Base-by-base conservation (phyloP, 2,329 filamentous ascomycete genomes). In the Fusarium sp. region DNA sequence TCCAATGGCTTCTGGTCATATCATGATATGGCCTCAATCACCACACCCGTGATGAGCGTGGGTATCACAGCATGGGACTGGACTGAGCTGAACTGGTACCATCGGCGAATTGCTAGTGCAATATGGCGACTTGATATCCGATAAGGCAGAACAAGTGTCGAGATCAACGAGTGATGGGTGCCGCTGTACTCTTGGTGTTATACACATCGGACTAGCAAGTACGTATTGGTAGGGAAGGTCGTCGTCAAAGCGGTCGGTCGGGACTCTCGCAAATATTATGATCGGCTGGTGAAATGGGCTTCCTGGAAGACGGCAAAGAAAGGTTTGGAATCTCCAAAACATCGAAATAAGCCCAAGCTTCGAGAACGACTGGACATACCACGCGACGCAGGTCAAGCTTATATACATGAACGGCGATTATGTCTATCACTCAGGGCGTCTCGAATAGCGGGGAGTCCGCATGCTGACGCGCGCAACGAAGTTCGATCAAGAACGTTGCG, bases 391-490 rank as follows among this genome's bases (percentile, higher is more conserved):
- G 47, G 69, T 52, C 74, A 62, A 66, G 54, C 62, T 75, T 75
- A 75, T 74, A 74, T 75, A 75, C 65, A 67, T 51, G 52, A 67
- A 43, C 20, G 24, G 27, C 29, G 46, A 65, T 60, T 60, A 62
- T 65, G 54, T 66, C 64, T 67, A 60, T 65, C 64, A 43, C 57
- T 60, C 56, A 45, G 30, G 48, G 49, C 32, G 55, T 46, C 29
- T 58, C 63, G 61, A 52, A 20, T 54, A 73, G 60, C 70, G 73
- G 74, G 73, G 70, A 70, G 52, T 71, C 75, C 67, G 73, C 76
- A 77, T 78, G 51, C 47, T 61, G 64, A 77, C 76, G 76, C 76
- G 76, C 74, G 76, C 76, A 78, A 69, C 59, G 48, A 27, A 68
- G 63, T 60, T 46, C 62, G 46, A 65, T 53, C 30, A 58, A 76